Percentiles rank a stretch among this genome's conserved stretches.
Evolutionary conservation across 345 rosid species (phyloP).

Genomic region (Hibiscus tridactylites): DNA sequence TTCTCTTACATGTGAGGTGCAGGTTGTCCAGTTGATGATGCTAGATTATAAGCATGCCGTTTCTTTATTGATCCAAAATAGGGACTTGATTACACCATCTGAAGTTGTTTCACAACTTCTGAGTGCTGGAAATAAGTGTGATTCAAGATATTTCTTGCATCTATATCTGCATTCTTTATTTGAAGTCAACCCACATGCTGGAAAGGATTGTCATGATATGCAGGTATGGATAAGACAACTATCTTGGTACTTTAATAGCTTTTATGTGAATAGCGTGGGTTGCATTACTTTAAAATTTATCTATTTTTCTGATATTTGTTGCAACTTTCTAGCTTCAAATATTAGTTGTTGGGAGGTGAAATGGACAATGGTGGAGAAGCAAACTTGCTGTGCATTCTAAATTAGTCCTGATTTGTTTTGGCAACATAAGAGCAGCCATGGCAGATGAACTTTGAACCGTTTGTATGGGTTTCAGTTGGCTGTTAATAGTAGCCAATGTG

Average conservation of each 20-base stretch:
- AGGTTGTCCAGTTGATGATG: conserved; percentile 89
- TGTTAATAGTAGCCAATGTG: not conserved
- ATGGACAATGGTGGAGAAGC: not conserved
- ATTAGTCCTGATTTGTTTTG: not conserved
- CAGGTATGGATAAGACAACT: conserved; percentile 47
- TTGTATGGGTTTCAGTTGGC: not conserved
- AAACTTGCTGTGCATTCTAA: not conserved
- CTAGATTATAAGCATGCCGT: conserved; percentile 81
- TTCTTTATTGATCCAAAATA: conserved; percentile 70
- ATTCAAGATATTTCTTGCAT: conserved; percentile 79
- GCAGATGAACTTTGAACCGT: not conserved
- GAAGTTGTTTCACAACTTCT: conserved; percentile 75
- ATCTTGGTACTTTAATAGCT: not conserved
- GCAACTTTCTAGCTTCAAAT: not conserved
- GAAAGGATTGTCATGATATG: conserved; percentile 92
- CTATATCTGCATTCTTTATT: conserved; percentile 72
- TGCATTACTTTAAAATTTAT: not conserved
- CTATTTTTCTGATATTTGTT: not conserved
- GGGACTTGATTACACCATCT: conserved; percentile 70
- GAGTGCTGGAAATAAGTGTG: conserved; percentile 52
- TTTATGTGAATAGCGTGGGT: not conserved
- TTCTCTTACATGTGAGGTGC: conserved; percentile 19
- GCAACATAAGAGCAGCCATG: not conserved
- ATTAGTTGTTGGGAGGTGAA: not conserved
- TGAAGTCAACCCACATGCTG: conserved; percentile 71